A percentile compares a stretch with the other conserved stretches of the same genome.
These are phyloP conservation scores for Lachancea kluyveri DNA, from an alignment of 805 yeast species.

Conservation along the genomic window DNA sequence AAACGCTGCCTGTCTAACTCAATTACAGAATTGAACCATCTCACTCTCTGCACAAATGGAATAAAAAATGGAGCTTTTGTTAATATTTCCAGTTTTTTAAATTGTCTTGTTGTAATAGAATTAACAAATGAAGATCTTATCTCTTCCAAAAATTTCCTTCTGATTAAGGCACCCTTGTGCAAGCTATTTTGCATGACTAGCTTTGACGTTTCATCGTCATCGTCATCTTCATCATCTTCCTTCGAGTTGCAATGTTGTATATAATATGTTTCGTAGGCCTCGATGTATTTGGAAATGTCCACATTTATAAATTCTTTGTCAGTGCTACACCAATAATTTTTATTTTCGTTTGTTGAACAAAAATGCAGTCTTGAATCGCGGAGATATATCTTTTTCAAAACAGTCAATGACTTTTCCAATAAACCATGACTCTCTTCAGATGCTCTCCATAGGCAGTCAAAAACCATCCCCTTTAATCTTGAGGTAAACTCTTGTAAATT, in stretches of 20 bases:
- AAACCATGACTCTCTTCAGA: slow-evolving; percentile 5
- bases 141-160: slow-evolving; percentile 32
- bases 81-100: slow-evolving; percentile 43
- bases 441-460: slow-evolving; percentile 17
- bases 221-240: slow-evolving; percentile 17
- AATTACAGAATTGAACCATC: slow-evolving; percentile 59
- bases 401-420: slow-evolving; percentile 12
- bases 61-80: slow-evolving; percentile 72
- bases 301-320: slow-evolving; percentile 20
- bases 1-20: slow-evolving; percentile 41
- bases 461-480: slow-evolving; percentile 17
- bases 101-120: slow-evolving; percentile 13
- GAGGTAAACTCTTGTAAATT: slow-evolving; percentile 14
- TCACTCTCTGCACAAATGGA: slow-evolving; percentile 68
- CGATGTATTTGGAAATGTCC: slow-evolving; percentile 17
- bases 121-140: slow-evolving; percentile 8
- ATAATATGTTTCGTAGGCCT: slow-evolving; percentile 23
- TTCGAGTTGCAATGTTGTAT: slow-evolving; percentile 13
- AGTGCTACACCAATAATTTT: slow-evolving; percentile 19
- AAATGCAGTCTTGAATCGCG: slow-evolving; percentile 27
- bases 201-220: slow-evolving; percentile 29
- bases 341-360: slow-evolving; percentile 12
- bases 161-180: slow-evolving; percentile 32
- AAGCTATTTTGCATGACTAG: not conserved
- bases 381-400: slow-evolving; percentile 23